Evolutionary conservation across 345 rosid species (phyloP).

Genomic region (Rhodamnia argentea): DNA sequence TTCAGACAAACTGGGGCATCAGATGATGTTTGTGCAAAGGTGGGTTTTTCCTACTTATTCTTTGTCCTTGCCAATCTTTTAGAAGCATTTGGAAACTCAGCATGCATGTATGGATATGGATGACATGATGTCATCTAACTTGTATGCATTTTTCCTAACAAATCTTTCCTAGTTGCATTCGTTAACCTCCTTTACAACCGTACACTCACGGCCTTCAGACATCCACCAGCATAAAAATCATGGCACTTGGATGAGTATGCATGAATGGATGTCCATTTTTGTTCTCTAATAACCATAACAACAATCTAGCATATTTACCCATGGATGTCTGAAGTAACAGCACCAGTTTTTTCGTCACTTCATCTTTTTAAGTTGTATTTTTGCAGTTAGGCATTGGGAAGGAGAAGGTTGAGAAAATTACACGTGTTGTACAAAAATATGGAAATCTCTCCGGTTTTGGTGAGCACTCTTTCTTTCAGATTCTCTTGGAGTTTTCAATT

Average conservation of each 20-base stretch:
- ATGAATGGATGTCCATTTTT: not conserved
- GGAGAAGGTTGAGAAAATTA: conserved; percentile 53
- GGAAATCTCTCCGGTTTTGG: conserved; percentile 79
- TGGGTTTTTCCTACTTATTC: conserved; percentile 14
- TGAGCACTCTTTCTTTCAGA: conserved; percentile 21
- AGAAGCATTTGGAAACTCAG: not conserved
- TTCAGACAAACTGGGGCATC: conserved; percentile 62
- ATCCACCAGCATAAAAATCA: not conserved
- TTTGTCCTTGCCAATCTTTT: not conserved
- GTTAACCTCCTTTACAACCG: not conserved
- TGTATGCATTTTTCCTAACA: not conserved
- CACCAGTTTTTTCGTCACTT: not conserved
- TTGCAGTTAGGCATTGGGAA: conserved; percentile 64
- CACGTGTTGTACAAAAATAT: conserved; percentile 44
- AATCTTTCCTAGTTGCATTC: not conserved
- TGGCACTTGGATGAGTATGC: not conserved
- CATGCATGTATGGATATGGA: not conserved
- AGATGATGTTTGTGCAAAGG: conserved; percentile 74
- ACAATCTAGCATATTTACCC: not conserved
- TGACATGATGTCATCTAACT: not conserved
- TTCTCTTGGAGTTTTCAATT: not conserved
- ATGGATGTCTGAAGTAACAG: not conserved
- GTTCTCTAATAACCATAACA: not conserved
- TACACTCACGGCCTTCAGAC: not conserved
- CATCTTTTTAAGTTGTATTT: conserved; percentile 3